Evolutionary conservation across 1,284 basidiomycete genomes (phyloP).

Genomic region (Malassezia vespertilionis): DNA sequence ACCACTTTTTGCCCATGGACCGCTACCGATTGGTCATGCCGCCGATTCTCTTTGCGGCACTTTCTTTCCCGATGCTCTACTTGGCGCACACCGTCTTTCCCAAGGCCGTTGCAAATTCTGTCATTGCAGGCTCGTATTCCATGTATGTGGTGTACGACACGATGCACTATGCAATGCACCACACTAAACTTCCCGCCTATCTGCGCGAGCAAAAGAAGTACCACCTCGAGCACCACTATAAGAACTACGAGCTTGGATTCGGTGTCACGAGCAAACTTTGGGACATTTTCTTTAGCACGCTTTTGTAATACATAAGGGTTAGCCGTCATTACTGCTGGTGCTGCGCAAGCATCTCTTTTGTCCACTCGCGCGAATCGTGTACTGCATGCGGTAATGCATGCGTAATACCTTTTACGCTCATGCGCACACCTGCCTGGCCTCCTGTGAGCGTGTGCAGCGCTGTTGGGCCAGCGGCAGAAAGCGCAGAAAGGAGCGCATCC

Average conservation of each 20-base stretch:
- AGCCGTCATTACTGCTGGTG: too few species aligned
- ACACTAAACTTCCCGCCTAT: constrained; percentile 62
- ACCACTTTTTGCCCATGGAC: constrained; percentile 97
- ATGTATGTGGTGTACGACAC: constrained; percentile 62
- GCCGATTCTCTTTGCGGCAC: constrained; percentile 65
- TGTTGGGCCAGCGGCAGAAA: not conserved
- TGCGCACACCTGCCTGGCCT: constrained; percentile 3
- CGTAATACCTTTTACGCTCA: not conserved
- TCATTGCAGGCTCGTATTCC: constrained; percentile 78
- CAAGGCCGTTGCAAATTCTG: constrained; percentile 69
- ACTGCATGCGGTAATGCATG: not conserved
- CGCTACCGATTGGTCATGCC: constrained; percentile 83
- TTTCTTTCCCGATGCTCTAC: constrained; percentile 77
- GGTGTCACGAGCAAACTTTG: constrained; percentile 91
- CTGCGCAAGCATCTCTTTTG: too few species aligned
- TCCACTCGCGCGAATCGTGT: too few species aligned
- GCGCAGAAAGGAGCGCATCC: not conserved
- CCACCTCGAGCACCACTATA: constrained; percentile 88
- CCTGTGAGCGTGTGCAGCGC: constrained; percentile 2
- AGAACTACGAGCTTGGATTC: constrained; percentile 88
- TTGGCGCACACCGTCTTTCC: constrained; percentile 79
- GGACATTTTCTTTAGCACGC: constrained; percentile 84
- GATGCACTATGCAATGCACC: constrained; percentile 48
- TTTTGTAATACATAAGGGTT: constrained; percentile 16
- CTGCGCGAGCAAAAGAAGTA: constrained; percentile 88